phyloP scores from a whole-genome alignment of 331 rosid species.

The Malus hybrid region DNA sequence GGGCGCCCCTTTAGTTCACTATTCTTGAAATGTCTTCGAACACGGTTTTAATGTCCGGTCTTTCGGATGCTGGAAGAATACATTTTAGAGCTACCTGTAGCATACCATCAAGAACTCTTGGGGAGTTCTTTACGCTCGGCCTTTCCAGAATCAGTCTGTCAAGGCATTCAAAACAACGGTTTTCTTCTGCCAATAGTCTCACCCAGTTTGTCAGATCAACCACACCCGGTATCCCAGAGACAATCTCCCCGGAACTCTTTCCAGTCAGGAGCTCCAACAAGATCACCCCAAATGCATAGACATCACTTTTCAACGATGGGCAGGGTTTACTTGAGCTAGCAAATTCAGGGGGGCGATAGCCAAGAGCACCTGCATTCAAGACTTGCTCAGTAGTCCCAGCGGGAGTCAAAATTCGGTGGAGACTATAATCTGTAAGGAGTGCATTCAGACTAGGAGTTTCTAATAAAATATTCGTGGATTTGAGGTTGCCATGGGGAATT shows the following conservation, averaged over 20 bases:
- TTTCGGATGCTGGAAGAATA: slow-evolving; percentile 65
- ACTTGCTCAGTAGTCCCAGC: slow-evolving; percentile 78
- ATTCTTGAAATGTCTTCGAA: slow-evolving; percentile 55
- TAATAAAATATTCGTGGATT: slow-evolving; percentile 65
- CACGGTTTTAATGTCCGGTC: slow-evolving; percentile 65
- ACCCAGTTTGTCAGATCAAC: slow-evolving; percentile 72
- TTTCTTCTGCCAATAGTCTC: slow-evolving; percentile 40
- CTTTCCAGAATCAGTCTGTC: slow-evolving; percentile 44
- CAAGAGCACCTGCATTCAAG: slow-evolving; percentile 64
- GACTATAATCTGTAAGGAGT: slow-evolving; percentile 58
- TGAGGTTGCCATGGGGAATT: slow-evolving; percentile 85
- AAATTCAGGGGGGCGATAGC: slow-evolving; percentile 78
- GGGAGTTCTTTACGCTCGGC: slow-evolving; percentile 2
- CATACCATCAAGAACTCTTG: slow-evolving; percentile 44
- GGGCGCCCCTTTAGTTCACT: slow-evolving; percentile 15
- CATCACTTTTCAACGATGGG: slow-evolving; percentile 78
- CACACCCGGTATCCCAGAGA: slow-evolving; percentile 47
- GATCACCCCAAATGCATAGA: slow-evolving; percentile 70
- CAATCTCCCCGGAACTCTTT: slow-evolving; percentile 51
- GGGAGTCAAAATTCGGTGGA: slow-evolving; percentile 59
- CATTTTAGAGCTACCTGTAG: slow-evolving; percentile 65
- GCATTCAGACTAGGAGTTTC: slow-evolving; percentile 40
- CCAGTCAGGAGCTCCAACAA: slow-evolving; percentile 75
- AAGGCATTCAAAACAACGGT: slow-evolving; percentile 44
- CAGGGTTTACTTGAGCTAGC: slow-evolving; percentile 63